These are phyloP conservation scores for Crithidia expoeki DNA, from an alignment of 208 protist species.

Conservation along the genomic window DNA sequence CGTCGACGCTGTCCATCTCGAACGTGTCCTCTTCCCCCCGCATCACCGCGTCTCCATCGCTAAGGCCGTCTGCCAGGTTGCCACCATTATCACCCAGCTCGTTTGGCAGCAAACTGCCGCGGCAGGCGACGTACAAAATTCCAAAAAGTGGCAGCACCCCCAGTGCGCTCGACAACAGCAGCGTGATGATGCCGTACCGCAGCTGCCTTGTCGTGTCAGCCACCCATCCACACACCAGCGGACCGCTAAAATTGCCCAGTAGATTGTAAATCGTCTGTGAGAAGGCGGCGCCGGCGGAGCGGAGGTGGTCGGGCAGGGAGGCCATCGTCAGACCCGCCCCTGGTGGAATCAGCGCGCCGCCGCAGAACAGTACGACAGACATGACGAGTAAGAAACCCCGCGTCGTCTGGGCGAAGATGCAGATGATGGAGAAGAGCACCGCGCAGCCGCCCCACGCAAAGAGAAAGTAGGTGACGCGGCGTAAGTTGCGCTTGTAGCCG, in stretches of 20 bases:
- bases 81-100: background rate
- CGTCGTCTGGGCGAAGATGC: conserved; percentile 76
- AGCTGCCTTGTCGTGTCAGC: conserved; percentile 67
- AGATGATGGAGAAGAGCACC: conserved; percentile 67
- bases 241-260: conserved; percentile 89
- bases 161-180: conserved; percentile 66
- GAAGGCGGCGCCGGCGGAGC: conserved; percentile 72
- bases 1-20: conserved; percentile 12
- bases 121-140: conserved; percentile 46
- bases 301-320: conserved; percentile 60
- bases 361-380: conserved; percentile 88
- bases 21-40: conserved; percentile 4
- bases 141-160: conserved; percentile 67
- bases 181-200: conserved; percentile 74
- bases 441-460: conserved; percentile 57
- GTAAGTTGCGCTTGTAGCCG: conserved; percentile 81
- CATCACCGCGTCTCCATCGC: background rate
- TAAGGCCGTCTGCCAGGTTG: background rate
- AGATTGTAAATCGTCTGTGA: conserved; percentile 89
- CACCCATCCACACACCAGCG: conserved; percentile 84
- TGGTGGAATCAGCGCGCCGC: conserved; percentile 81
- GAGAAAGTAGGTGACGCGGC: conserved; percentile 59
- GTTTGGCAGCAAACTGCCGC: conserved; percentile 2
- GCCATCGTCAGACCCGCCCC: conserved; percentile 82
- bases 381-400: conserved; percentile 77